Evolutionary conservation across 2,329 filamentous ascomycete species (phyloP).

Genomic region (Beauveria pseudobassiana): DNA sequence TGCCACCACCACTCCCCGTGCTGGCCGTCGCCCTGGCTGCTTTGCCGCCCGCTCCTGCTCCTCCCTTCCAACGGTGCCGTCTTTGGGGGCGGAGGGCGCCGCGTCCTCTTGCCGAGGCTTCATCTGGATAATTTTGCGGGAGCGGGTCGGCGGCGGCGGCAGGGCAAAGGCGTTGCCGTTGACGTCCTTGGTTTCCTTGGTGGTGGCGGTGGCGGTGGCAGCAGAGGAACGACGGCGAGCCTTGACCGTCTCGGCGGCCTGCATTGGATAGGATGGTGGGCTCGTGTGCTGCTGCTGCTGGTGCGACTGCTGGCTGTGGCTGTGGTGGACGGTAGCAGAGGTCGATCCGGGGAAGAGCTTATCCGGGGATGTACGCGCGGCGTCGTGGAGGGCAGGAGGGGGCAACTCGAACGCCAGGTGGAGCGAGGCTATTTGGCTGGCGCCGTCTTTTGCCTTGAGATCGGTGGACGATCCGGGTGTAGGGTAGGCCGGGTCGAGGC

Average conservation of each 20-base stretch:
- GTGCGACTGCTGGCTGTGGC: constrained; percentile 11
- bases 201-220: constrained; percentile 32
- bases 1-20: constrained; percentile 8
- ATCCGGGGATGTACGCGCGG: constrained; percentile 35
- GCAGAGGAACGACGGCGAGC: constrained; percentile 45
- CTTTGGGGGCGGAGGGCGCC: constrained; percentile 22
- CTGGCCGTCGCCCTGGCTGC: constrained; percentile 17
- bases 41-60: neutral
- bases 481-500: constrained; percentile 59
- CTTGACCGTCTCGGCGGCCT: constrained; percentile 45
- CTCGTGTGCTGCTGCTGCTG: constrained; percentile 15
- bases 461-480: constrained; percentile 77
- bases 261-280: constrained; percentile 33
- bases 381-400: constrained; percentile 60
- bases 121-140: constrained; percentile 98
- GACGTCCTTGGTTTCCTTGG: constrained; percentile 47
- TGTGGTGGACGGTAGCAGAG: neutral
- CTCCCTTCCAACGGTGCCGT: constrained; percentile 12
- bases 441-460: constrained; percentile 64
- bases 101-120: constrained; percentile 53
- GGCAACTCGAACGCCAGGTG: constrained; percentile 69
- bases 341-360: constrained; percentile 10
- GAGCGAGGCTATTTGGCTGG: constrained; percentile 49
- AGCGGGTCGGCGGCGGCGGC: constrained; percentile 84
- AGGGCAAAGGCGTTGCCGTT: constrained; percentile 55